phyloP scores from a whole-genome alignment of 1,284 basidiomycete genomes.

The Bjerkandera adusta region DNA sequence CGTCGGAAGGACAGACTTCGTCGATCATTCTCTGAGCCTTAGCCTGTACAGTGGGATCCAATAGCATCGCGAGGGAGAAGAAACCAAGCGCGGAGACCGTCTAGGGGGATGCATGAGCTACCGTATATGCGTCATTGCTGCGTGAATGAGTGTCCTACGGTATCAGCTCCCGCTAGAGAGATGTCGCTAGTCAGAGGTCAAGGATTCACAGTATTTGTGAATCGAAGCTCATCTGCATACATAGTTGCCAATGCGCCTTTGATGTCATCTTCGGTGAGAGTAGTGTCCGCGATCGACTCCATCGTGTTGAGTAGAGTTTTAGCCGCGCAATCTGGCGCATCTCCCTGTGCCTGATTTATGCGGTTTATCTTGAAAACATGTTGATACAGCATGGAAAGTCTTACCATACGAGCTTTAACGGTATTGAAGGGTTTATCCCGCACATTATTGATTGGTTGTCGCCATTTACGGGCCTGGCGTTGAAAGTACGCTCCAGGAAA shows the following conservation, averaged over 20 bases:
- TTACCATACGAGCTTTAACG: slow-evolving; percentile 6
- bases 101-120: background rate
- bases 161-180: no score
- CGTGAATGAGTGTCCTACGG: background rate
- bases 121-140: background rate
- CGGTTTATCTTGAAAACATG: no score
- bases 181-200: no score
- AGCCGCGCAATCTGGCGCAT: background rate
- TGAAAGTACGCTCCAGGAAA: slow-evolving; percentile 40
- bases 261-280: background rate
- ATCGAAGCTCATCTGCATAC: slow-evolving; percentile 3
- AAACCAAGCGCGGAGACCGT: slow-evolving; percentile 1
- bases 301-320: background rate
- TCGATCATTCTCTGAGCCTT: slow-evolving; percentile 3
- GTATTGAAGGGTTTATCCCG: slow-evolving; percentile 7
- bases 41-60: slow-evolving; percentile 17
- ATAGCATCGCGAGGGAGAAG: slow-evolving; percentile 21
- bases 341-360: background rate
- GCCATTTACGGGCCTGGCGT: slow-evolving; percentile 37
- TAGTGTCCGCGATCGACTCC: background rate
- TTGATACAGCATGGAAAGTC: background rate
- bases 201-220: no score
- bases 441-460: slow-evolving; percentile 10
- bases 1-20: slow-evolving; percentile 2
- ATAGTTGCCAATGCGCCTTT: background rate